phyloP scores from a whole-genome alignment of 306 rosid genomes.

The Argentina anserina region DNA sequence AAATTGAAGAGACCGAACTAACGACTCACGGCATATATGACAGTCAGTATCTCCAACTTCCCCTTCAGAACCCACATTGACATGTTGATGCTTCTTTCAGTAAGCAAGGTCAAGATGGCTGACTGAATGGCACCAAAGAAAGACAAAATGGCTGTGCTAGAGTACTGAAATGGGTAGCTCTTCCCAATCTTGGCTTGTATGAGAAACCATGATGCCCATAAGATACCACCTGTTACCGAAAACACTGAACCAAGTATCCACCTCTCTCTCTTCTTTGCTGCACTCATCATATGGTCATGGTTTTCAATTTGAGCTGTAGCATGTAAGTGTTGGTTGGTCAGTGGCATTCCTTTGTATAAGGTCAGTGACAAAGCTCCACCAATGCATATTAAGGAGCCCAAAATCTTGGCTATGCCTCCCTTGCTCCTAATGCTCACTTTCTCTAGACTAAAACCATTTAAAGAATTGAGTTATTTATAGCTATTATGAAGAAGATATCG shows the following conservation, averaged over 20 bases:
- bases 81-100: constrained; percentile 34
- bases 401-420: constrained; percentile 63
- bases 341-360: constrained; percentile 66
- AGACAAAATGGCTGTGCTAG: constrained; percentile 74
- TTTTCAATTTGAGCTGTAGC: constrained; percentile 3
- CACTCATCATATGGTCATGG: not conserved
- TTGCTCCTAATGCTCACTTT: constrained; percentile 53
- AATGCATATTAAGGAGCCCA: constrained; percentile 55
- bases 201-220: constrained; percentile 94
- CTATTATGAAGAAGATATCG: not conserved
- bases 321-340: constrained; percentile 32
- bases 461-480: not conserved
- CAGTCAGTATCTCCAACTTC: constrained; percentile 48
- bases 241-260: constrained; percentile 64
- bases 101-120: constrained; percentile 45
- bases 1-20: not conserved
- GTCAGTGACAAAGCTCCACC: constrained; percentile 58
- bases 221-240: constrained; percentile 45
- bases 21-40: constrained; percentile 62
- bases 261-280: constrained; percentile 30
- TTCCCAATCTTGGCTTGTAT: constrained; percentile 65
- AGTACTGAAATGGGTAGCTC: constrained; percentile 63
- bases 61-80: constrained; percentile 62
- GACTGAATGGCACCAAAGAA: constrained; percentile 69
- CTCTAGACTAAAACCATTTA: constrained; percentile 51